Conservation (phyloP, 352 stramenopile species). For the Globisporangium solare region DNA sequence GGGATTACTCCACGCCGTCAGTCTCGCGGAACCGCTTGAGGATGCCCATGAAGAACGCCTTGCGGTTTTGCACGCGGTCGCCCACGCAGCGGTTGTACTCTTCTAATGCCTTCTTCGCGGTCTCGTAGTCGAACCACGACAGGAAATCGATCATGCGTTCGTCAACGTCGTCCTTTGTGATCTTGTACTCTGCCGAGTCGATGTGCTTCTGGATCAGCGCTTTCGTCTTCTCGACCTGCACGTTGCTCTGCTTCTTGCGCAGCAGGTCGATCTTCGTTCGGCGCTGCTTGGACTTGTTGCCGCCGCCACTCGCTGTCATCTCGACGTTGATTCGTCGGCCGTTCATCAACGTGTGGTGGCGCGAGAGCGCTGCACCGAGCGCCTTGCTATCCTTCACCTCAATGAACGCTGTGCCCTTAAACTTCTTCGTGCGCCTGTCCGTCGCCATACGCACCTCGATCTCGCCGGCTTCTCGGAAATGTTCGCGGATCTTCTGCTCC, state of each 20-base stretch:
- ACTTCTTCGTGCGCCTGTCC: conserved; percentile 80
- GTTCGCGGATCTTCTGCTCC: conserved; percentile 50
- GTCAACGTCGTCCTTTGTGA: conserved; percentile 75
- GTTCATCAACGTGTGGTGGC: conserved; percentile 76
- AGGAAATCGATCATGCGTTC: conserved; percentile 85
- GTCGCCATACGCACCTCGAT: conserved; percentile 80
- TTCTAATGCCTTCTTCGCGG: conserved; percentile 74
- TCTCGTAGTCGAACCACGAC: conserved; percentile 88
- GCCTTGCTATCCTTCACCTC: conserved; percentile 83
- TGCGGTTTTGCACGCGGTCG: conserved; percentile 76
- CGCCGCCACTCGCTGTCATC: conserved; percentile 71
- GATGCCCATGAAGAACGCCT: conserved; percentile 89
- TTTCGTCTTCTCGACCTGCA: conserved; percentile 81
- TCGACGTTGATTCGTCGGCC: conserved; percentile 87
- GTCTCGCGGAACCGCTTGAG: conserved; percentile 84
- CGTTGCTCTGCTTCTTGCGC: conserved; percentile 76
- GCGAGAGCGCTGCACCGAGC: conserved; percentile 65
- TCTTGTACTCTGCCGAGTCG: conserved; percentile 60
- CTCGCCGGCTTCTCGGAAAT: conserved; percentile 72
- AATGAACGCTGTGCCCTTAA: conserved; percentile 84
- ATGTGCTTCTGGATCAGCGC: conserved; percentile 82
- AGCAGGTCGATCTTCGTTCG: conserved; percentile 63
- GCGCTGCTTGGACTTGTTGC: conserved; percentile 78
- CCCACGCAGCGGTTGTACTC: conserved; percentile 76
- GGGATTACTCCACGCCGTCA: conserved; percentile 57